phyloP scores from a whole-genome alignment of 371 early-diverging fungal species.

The Apophysomyces elegans region DNA sequence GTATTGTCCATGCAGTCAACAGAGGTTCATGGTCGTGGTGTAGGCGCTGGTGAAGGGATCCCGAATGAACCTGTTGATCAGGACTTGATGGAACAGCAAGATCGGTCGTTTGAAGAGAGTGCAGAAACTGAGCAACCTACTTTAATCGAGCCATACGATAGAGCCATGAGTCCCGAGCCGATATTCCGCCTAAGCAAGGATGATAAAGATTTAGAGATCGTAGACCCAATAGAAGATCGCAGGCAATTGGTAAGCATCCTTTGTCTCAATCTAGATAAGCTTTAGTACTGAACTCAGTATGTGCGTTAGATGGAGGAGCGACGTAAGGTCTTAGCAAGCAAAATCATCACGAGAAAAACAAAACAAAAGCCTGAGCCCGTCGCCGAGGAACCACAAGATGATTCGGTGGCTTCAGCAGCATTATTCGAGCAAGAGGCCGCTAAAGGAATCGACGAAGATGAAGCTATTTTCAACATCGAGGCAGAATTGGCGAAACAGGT shows the following conservation, averaged over 20 bases:
- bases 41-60: constrained; percentile 49
- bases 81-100: constrained; percentile 44
- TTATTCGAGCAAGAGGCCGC: constrained; percentile 76
- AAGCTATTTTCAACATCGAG: constrained; percentile 83
- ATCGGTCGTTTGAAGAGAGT: constrained; percentile 32
- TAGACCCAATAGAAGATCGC: constrained; percentile 68
- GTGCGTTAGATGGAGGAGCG: constrained; percentile 57
- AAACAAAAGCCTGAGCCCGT: constrained; percentile 28
- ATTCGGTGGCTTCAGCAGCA: constrained; percentile 45
- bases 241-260: constrained; percentile 56
- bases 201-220: constrained; percentile 59
- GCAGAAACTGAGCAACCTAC: constrained; percentile 21
- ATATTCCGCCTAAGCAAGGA: constrained; percentile 51
- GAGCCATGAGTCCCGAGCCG: constrained; percentile 71
- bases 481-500: constrained; percentile 65
- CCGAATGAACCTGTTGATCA: constrained; percentile 52
- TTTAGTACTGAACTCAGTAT: neutral
- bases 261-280: neutral
- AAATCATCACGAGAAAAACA: constrained; percentile 55
- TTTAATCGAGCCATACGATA: constrained; percentile 54
- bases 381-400: constrained; percentile 28
- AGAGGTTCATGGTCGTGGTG: constrained; percentile 57
- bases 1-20: constrained; percentile 58
- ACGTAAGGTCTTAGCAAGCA: constrained; percentile 57
- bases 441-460: constrained; percentile 79